Conservation (phyloP, 2,329 filamentous ascomycete genomes). For the Achaetomium macrosporum region DNA sequence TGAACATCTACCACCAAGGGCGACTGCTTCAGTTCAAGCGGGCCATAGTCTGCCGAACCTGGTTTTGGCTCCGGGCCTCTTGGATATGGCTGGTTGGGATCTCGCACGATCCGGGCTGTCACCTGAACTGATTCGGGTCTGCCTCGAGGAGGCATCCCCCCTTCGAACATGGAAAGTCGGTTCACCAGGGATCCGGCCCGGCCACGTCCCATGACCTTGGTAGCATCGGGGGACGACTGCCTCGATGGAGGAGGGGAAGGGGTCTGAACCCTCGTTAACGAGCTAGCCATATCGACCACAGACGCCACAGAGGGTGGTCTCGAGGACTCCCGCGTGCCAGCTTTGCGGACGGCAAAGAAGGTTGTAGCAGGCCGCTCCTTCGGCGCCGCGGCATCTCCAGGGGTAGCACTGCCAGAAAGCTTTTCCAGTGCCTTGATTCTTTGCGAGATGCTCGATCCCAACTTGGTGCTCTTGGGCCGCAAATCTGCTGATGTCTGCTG, state of each 20-base stretch:
- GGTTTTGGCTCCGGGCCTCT: conserved; percentile 37
- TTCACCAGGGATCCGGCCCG: conserved; percentile 51
- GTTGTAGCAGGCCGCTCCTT: conserved; percentile 45
- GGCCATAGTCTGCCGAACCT: conserved; percentile 40
- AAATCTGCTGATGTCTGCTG: conserved; percentile 46
- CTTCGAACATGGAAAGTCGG: conserved; percentile 51
- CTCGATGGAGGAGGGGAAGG: conserved; percentile 35
- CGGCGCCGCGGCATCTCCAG: conserved; percentile 18
- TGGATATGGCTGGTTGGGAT: conserved; percentile 42
- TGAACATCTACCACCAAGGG: conserved; percentile 55
- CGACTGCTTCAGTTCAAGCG: conserved; percentile 52
- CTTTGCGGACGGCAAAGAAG: conserved; percentile 54
- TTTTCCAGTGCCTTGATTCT: conserved; percentile 91
- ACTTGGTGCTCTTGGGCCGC: conserved; percentile 67
- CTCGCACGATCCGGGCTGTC: conserved; percentile 75
- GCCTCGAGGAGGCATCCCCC: conserved; percentile 37
- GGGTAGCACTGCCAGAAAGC: conserved; percentile 46
- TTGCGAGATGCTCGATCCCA: conserved; percentile 87
- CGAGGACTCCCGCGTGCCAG: conserved; percentile 35
- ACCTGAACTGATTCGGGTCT: conserved; percentile 78
- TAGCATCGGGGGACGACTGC: conserved; percentile 43
- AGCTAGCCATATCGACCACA: conserved; percentile 39
- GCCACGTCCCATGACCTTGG: conserved; percentile 34
- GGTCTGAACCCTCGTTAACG: conserved; percentile 34
- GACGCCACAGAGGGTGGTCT: conserved; percentile 43